Base-by-base conservation (phyloP, 805 yeast genomes). In the Candida gorgasii region DNA sequence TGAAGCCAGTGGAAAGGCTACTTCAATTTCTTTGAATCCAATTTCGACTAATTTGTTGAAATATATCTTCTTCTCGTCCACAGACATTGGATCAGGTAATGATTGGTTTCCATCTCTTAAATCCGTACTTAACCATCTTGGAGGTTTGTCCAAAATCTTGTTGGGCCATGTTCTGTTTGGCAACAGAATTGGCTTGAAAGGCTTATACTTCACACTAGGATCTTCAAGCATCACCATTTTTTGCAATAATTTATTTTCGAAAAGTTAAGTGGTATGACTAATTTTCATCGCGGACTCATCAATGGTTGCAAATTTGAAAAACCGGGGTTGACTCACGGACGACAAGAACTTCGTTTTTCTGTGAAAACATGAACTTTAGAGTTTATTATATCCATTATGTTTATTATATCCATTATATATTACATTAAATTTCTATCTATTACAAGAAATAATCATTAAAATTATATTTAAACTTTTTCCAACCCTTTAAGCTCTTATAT, bases 21-120 rank as follows among this genome's bases (percentile, higher is more conserved):
- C 93, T 62, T 86, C 93, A 45, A 86, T 86, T 61, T 86, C 93
- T 59, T 86, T 86, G 65, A 82, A 86, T 1, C 95, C 95, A 30
- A 85, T 63, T 19, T 82, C 85, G 12, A 85, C 75, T 31, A 86
- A 69, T 59, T 84, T 82, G 42, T 76, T 66, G 61, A 85, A 84
- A 63, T 82, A 86, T 42, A 71, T 77, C 56, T 81, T 81, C 65
- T 86, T 86, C 55, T 86, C 90, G n/a, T 69, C 82, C 32, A 84
- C 71, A n/a, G 84, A 73, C 95, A 86, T 86, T 41, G 93, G 95
- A 57, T 86, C 93, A 0, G 93, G 92, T 51, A 86, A 73, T 5
- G 90, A 82, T 66, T 86, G 93, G 63, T 86, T 86, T 23, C 95
- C 95, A 58, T 86, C 95, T 54, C 95, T 76, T 47, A 86, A 72